phyloP scores from a whole-genome alignment of 2,329 filamentous ascomycete species.

The Chlorencoelia australis region DNA sequence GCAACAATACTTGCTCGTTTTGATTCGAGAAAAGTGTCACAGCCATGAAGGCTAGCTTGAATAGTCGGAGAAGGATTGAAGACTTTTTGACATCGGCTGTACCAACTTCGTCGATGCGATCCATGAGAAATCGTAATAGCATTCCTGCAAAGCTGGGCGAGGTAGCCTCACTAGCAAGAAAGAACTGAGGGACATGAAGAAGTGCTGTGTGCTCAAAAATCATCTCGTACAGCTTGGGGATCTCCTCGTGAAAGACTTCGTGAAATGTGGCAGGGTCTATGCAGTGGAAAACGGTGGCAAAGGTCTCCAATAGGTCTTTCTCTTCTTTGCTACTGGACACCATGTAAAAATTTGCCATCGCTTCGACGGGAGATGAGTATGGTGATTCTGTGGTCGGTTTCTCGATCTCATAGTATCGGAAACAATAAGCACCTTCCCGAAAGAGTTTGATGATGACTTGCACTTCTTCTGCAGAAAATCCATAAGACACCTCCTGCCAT shows the following conservation, averaged over 20 bases:
- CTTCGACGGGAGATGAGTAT: constrained; percentile 75
- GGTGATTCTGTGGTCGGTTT: constrained; percentile 63
- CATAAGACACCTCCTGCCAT: constrained; percentile 92
- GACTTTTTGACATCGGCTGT: constrained; percentile 87
- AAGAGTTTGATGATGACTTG: constrained; percentile 95
- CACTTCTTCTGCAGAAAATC: constrained; percentile 95
- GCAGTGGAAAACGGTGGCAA: constrained; percentile 96
- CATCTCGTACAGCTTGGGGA: constrained; percentile 92
- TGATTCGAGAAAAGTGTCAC: constrained; percentile 90
- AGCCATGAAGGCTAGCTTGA: constrained; percentile 98
- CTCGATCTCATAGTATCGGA: constrained; percentile 92
- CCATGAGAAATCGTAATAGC: constrained; percentile 95
- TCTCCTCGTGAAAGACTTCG: constrained; percentile 96
- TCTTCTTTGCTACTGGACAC: constrained; percentile 90
- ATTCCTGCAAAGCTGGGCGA: constrained; percentile 97
- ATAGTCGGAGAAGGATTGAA: constrained; percentile 83
- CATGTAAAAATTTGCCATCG: constrained; percentile 92
- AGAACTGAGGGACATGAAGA: constrained; percentile 93
- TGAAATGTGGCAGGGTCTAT: constrained; percentile 98
- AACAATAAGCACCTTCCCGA: constrained; percentile 90
- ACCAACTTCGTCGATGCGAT: constrained; percentile 88
- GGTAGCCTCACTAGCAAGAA: constrained; percentile 96
- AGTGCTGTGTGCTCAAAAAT: constrained; percentile 94
- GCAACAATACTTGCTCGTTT: constrained; percentile 90
- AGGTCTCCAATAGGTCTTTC: constrained; percentile 93